Percentiles rank a stretch among this genome's conserved stretches.
Evolutionary conservation across 2,329 filamentous ascomycete species (phyloP).

Genomic region (Pleoardoris graminearum): DNA sequence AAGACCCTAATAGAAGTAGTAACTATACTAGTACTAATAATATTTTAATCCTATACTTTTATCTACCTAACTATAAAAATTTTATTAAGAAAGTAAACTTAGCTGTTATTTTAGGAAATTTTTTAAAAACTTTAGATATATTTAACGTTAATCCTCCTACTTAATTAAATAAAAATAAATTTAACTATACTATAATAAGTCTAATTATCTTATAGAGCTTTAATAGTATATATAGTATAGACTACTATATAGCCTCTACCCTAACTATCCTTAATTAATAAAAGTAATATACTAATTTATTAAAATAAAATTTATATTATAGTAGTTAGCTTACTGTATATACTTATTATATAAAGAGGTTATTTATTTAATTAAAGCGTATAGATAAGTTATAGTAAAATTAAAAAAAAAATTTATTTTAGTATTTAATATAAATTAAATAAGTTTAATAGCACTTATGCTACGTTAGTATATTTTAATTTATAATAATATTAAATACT

Average conservation of each 20-base stretch:
- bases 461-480: no score
- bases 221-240: conserved; percentile 12
- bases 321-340: conserved; percentile 12
- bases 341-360: no score
- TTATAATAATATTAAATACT: no score
- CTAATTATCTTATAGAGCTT: conserved; percentile 17
- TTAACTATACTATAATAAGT: conserved; percentile 12
- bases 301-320: conserved; percentile 9
- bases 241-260: conserved; percentile 11
- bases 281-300: conserved; percentile 10
- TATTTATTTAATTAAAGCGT: no score
- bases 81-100: conserved; percentile 17
- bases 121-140: conserved; percentile 8
- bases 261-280: conserved; percentile 14
- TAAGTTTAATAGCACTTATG: no score
- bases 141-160: conserved; percentile 14
- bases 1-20: conserved; percentile 14
- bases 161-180: conserved; percentile 12
- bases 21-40: conserved; percentile 13
- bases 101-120: conserved; percentile 11
- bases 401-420: no score
- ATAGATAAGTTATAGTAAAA: no score
- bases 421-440: no score
- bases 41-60: conserved; percentile 17
- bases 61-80: conserved; percentile 11